Evolutionary conservation across 75 land plant genomes (phyloP).

Genomic region (Pinus tabuliformis): DNA sequence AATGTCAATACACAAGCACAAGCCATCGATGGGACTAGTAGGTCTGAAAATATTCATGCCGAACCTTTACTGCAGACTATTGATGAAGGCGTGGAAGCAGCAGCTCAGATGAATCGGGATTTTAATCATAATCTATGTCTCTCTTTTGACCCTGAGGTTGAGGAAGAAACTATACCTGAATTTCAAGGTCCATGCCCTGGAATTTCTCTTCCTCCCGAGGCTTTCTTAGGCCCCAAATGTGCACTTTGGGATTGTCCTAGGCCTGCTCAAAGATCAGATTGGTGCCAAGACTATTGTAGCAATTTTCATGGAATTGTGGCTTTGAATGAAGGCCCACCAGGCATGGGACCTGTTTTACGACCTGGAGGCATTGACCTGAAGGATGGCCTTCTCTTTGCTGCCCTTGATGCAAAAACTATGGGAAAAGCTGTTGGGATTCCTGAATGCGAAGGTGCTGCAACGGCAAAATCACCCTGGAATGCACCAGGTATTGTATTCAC

Average conservation of each 20-base stretch:
- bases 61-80: conserved; percentile 8
- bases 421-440: conserved; percentile 93
- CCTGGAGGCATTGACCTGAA: conserved; percentile 95
- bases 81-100: conserved; percentile 18
- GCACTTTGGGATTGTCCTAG: conserved; percentile 95
- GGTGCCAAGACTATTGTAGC: conserved; percentile 80
- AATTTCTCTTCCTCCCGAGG: conserved; percentile 57
- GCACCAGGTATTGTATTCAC: conserved; percentile 60
- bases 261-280: conserved; percentile 64
- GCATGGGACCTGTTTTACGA: conserved; percentile 82
- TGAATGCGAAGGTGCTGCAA: conserved; percentile 96
- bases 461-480: conserved; percentile 97
- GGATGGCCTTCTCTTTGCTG: conserved; percentile 88
- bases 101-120: conserved; percentile 26
- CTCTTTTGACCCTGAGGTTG: conserved; percentile 19
- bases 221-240: conserved; percentile 86
- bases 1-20: conserved; percentile 20
- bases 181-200: conserved; percentile 27
- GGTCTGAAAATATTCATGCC: conserved; percentile 18
- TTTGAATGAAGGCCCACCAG: conserved; percentile 77
- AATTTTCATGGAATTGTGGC: conserved; percentile 77
- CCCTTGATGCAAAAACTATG: conserved; percentile 66
- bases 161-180: conserved; percentile 21
- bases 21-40: conserved; percentile 12
- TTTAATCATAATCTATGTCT: conserved; percentile 29